phyloP scores from a whole-genome alignment of 2,329 filamentous ascomycete species.

The Penicillium capsulatum region DNA sequence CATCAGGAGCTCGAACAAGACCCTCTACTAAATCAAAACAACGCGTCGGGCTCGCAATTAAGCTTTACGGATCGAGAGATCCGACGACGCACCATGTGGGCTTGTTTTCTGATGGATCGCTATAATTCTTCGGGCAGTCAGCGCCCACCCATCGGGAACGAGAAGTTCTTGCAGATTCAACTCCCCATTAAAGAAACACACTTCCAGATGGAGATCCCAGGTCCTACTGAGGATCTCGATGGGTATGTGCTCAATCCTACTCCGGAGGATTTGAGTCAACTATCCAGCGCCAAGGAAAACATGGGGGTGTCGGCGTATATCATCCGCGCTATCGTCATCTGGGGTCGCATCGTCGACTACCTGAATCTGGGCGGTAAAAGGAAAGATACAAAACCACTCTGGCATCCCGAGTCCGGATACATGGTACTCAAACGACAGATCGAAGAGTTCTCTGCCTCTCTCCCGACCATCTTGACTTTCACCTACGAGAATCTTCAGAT shows the following conservation, averaged over 20 bases:
- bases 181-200: conserved; percentile 85
- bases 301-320: conserved; percentile 95
- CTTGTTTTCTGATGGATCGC: conserved; percentile 93
- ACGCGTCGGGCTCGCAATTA: conserved; percentile 54
- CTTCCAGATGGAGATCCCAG: conserved; percentile 87
- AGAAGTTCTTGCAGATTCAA: conserved; percentile 83
- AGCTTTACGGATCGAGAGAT: conserved; percentile 95
- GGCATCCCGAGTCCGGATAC: conserved; percentile 76
- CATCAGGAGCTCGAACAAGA: conserved; percentile 88
- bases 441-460: conserved; percentile 62
- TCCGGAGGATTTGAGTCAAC: conserved; percentile 59
- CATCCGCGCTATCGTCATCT: conserved; percentile 77
- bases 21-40: conserved; percentile 59
- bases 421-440: conserved; percentile 65
- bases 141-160: conserved; percentile 82
- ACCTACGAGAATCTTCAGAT: conserved; percentile 75
- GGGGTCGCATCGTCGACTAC: conserved; percentile 86
- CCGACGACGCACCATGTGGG: conserved; percentile 92
- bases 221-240: conserved; percentile 75
- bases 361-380: conserved; percentile 86
- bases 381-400: conserved; percentile 70
- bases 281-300: conserved; percentile 67
- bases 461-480: conserved; percentile 71
- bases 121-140: conserved; percentile 96
- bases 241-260: conserved; percentile 64